Percentiles rank a stretch among this genome's conserved stretches.
These are phyloP conservation scores for Trichomonas vaginalis DNA, from an alignment of 208 protist species.

Conservation along the genomic window DNA sequence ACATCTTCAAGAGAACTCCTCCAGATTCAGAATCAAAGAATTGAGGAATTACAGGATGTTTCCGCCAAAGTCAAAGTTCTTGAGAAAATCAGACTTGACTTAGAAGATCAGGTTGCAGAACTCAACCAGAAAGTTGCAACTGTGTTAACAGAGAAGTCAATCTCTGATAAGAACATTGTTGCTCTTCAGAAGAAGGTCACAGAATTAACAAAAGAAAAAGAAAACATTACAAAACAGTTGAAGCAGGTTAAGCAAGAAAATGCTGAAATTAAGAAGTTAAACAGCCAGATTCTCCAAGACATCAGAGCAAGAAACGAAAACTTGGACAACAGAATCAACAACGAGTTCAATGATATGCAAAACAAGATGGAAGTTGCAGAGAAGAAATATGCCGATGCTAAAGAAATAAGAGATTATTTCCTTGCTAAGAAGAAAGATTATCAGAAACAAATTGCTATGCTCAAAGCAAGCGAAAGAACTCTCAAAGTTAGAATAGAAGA, in stretches of 20 bases:
- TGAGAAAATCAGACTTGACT: not conserved
- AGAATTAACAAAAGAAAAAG: not conserved
- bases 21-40: not conserved
- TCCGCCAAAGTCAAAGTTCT: not conserved
- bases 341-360: not conserved
- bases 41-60: not conserved
- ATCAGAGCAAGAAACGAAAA: not conserved
- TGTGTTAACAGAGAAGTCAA: not conserved
- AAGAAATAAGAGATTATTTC: not conserved
- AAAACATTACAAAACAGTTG: not conserved
- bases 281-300: not conserved
- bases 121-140: not conserved
- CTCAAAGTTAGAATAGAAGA: not conserved
- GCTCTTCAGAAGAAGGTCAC: not conserved
- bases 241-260: not conserved
- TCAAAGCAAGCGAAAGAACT: not conserved
- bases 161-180: not conserved
- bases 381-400: not conserved
- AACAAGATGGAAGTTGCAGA: not conserved
- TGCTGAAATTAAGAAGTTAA: not conserved
- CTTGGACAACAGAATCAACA: not conserved
- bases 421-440: not conserved
- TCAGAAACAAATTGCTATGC: not conserved
- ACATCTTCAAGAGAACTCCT: not conserved
- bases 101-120: not conserved